Evolutionary conservation across 495 filamentous ascomycete genomes (phyloP).

Genomic region (Daldinia caldariorum): DNA sequence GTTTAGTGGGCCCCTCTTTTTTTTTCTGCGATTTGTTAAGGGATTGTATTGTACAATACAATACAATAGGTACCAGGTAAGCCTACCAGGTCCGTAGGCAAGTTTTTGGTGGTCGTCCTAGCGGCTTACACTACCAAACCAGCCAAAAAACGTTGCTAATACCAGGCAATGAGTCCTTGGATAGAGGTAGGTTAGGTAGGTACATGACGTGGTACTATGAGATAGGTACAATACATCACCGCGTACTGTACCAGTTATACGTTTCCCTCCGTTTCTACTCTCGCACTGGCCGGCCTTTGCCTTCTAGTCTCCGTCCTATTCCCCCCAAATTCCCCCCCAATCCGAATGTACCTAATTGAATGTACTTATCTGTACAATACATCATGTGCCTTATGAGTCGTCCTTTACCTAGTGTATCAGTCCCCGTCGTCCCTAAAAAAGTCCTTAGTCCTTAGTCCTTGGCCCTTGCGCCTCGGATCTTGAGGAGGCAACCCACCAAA

Average conservation of each 20-base stretch:
- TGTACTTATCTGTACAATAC: background rate
- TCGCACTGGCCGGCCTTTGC: conserved; percentile 36
- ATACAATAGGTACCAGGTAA: too few relatives aligned
- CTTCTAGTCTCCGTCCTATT: conserved; percentile 1
- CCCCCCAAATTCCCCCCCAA: background rate
- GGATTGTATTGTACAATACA: conserved; percentile 20
- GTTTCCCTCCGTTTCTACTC: conserved; percentile 4
- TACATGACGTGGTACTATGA: too few relatives aligned
- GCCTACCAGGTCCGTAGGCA: background rate
- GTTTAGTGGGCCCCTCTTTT: conserved; percentile 30
- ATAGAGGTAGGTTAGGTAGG: too few relatives aligned
- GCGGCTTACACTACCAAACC: conserved; percentile 8
- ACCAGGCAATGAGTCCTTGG: background rate
- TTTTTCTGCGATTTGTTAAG: conserved; percentile 15
- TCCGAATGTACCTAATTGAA: background rate
- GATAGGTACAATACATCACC: background rate
- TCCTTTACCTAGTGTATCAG: too few relatives aligned
- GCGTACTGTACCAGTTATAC: conserved; percentile 14
- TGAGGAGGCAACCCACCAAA: conserved; percentile 40
- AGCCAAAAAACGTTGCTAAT: conserved; percentile 3
- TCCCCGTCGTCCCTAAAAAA: conserved; percentile 6
- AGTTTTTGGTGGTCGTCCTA: conserved; percentile 28
- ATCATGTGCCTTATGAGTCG: conserved; percentile 5
- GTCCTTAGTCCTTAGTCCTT: conserved; percentile 6
- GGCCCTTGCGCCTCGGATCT: conserved; percentile 36